Evolutionary conservation across 345 rosid species (phyloP), one percentile per base, ranked within the genome.

Genomic region (Atalantia buxifolia): DNA sequence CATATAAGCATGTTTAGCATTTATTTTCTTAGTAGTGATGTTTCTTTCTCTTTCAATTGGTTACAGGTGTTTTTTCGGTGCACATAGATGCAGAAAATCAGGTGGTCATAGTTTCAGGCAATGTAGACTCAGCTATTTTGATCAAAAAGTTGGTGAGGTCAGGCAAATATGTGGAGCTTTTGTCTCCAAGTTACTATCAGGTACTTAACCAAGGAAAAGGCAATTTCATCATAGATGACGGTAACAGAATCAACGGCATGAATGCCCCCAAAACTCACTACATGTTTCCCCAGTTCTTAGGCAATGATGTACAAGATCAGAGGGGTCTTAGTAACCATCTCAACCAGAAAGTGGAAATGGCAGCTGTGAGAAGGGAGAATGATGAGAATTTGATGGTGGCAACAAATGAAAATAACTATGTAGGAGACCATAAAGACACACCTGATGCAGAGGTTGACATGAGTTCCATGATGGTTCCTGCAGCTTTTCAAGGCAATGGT

Each of bases 101-200:
- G 73, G 40, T 80, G 71, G 96, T 90, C 71, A 80, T 77, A 5
- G 92, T 93, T 42, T 87, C 83, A 67, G 98, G 96, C 9, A 82
- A 64, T 68, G 88, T 90, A 66, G 88, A 86, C 78, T 79, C 92
- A 35, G 85, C 78, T 48, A 71, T 62, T 78, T 76, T 91, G 64
- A 71, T 91, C 36, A 87, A 85, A 81, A 90, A 79, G 87, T 74
- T 93, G 81, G 78, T 55, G 65, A 86, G 74, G 71, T 87, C 86
- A 69, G 92, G 94, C 6, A 93, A 93, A 82, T 79, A 77, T 81
- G 96, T 92, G n/a, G 84, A 89, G 83, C 69, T 88, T 67, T 75
- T 82, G 85, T 82, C 82, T 79, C 85, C 85, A 68, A 74, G 22
- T 57, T 76, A 75, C 36, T 60, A 74, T 70, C 66, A 61, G 67